phyloP scores from a whole-genome alignment of 169 alveolate genomes.

The Plasmodium vinckei region DNA sequence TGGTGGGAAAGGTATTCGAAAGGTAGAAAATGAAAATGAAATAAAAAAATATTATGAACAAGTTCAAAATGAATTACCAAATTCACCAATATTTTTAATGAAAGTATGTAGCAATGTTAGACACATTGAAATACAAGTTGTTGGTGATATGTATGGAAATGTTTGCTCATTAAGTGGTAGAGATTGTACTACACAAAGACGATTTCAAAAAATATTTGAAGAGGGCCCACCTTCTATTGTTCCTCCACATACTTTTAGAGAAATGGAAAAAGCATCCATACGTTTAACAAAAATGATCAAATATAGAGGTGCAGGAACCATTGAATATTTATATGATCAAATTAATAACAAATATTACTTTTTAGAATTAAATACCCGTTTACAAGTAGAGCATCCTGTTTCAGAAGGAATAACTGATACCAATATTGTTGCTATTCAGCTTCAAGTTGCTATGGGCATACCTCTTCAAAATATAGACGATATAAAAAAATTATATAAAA shows the following conservation, averaged over 20 bases:
- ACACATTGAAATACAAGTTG: constrained; percentile 92
- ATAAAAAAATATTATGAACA: constrained; percentile 82
- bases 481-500: constrained; percentile 79
- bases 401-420: constrained; percentile 94
- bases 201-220: constrained; percentile 94
- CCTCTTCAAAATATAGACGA: constrained; percentile 88
- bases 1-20: constrained; percentile 96
- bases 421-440: constrained; percentile 88
- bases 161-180: constrained; percentile 92
- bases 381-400: constrained; percentile 96
- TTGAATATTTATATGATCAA: constrained; percentile 92
- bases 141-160: constrained; percentile 92
- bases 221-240: constrained; percentile 93
- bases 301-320: constrained; percentile 93
- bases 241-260: constrained; percentile 85
- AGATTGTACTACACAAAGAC: constrained; percentile 94
- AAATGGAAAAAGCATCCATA: constrained; percentile 92
- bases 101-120: constrained; percentile 86
- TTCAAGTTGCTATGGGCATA: constrained; percentile 90
- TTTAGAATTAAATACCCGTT: constrained; percentile 91
- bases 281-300: constrained; percentile 91
- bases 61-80: constrained; percentile 81
- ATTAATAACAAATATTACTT: constrained; percentile 87
- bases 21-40: constrained; percentile 81
- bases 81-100: constrained; percentile 88